Percentiles rank a stretch among this genome's conserved stretches.
phyloP scores from a whole-genome alignment of 2,329 filamentous ascomycete genomes.

The Mollisiaceae sp. region DNA sequence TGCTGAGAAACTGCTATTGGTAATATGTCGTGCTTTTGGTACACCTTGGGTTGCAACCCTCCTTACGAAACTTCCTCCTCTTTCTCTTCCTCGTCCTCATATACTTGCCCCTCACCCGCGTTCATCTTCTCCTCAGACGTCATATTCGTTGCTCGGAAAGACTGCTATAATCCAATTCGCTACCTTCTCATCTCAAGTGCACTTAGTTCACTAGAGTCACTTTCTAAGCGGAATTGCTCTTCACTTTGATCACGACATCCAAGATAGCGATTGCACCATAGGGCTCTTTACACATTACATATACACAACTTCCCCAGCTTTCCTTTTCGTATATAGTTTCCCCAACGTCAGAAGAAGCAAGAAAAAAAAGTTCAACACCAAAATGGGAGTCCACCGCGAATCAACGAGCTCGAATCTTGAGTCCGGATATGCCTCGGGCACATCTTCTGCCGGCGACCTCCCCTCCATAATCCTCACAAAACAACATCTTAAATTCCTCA shows the following conservation, averaged over 20 bases:
- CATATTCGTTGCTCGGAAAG: constrained; percentile 6
- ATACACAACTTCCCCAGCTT: constrained; percentile 18
- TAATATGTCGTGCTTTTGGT: constrained; percentile 18
- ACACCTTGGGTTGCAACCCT: constrained; percentile 1
- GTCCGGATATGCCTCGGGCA: constrained; percentile 79
- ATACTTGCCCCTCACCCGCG: constrained; percentile 10
- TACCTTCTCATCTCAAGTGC: background rate
- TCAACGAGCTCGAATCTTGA: constrained; percentile 61
- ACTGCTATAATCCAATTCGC: background rate
- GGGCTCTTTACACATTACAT: constrained; percentile 5
- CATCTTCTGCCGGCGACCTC: constrained; percentile 65
- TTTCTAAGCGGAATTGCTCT: background rate
- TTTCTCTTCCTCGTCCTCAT: background rate
- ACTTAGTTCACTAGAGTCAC: background rate
- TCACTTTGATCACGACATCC: constrained; percentile 24
- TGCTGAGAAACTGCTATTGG: constrained; percentile 16
- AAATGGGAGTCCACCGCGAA: constrained; percentile 37
- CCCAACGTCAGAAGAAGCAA: constrained; percentile 5
- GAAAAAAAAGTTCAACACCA: constrained; percentile 15
- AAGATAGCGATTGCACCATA: constrained; percentile 23
- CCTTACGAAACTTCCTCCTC: background rate
- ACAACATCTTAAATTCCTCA: constrained; percentile 87
- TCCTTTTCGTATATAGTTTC: background rate
- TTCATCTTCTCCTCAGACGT: background rate
- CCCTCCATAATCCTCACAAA: constrained; percentile 85